Conservation (phyloP, 208 protist genomes). For the Strigomonas culicis region DNA sequence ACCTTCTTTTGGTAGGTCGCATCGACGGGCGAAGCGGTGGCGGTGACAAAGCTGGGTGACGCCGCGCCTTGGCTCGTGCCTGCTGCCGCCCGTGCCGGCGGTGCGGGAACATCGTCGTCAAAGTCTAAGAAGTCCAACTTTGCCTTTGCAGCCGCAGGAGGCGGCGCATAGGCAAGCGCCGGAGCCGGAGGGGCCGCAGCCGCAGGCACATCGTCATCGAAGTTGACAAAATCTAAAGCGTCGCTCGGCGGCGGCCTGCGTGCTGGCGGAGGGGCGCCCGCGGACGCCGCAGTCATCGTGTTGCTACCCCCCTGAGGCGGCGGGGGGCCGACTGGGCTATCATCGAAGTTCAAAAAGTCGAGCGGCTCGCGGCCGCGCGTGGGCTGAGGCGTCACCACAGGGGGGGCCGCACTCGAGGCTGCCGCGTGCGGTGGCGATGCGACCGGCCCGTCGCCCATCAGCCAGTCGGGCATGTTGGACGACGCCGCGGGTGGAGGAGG, state of each 20-base stretch:
- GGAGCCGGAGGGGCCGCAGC: background rate
- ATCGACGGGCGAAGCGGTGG: background rate
- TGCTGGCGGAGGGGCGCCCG: too few relatives aligned
- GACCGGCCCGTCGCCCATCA: background rate
- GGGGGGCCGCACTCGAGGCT: too few relatives aligned
- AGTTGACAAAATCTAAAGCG: constrained; percentile 34
- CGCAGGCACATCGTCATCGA: constrained; percentile 13
- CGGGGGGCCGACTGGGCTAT: background rate
- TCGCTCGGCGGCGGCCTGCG: constrained; percentile 9
- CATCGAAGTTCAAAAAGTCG: background rate
- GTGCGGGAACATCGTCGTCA: constrained; percentile 5
- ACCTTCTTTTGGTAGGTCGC: background rate
- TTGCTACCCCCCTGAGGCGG: too few relatives aligned
- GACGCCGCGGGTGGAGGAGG: background rate
- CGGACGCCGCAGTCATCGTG: too few relatives aligned
- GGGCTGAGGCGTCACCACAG: background rate
- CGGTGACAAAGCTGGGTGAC: too few relatives aligned
- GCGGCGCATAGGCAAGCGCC: background rate
- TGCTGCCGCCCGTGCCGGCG: background rate
- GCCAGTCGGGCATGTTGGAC: constrained; percentile 1
- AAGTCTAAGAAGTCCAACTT: constrained; percentile 16
- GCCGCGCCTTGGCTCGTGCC: background rate
- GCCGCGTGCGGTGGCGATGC: too few relatives aligned
- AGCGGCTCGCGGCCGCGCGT: background rate
- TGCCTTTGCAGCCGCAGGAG: background rate